These are phyloP conservation scores for Chytridiales sp. DNA, from an alignment of 371 early-diverging fungal genomes.

Conservation along the genomic window DNA sequence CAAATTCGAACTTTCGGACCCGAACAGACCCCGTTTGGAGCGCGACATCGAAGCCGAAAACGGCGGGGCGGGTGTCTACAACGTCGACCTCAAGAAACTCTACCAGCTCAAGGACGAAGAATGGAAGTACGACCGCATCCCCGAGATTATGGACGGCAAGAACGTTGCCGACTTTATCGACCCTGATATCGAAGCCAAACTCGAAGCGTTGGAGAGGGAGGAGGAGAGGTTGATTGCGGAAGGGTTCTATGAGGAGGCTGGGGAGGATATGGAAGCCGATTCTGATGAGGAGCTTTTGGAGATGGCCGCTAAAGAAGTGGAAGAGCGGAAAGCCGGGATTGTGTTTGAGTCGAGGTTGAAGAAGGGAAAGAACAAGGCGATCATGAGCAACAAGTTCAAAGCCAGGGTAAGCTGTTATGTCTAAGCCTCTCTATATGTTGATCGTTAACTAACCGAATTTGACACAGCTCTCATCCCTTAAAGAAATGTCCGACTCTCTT, in stretches of 20 bases:
- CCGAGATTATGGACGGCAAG: constrained; percentile 99
- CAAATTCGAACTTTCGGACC: constrained; percentile 80
- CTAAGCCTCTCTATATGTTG: constrained; percentile 8
- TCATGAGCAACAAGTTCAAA: constrained; percentile 54
- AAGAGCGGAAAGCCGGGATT: constrained; percentile 81
- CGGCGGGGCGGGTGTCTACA: constrained; percentile 97
- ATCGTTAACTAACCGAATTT: neutral
- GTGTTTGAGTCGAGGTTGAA: constrained; percentile 70
- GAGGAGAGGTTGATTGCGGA: constrained; percentile 90
- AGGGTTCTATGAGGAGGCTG: constrained; percentile 88
- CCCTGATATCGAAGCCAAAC: constrained; percentile 93
- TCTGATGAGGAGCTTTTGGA: constrained; percentile 73
- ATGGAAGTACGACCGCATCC: constrained; percentile 98
- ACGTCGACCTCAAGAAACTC: constrained; percentile 80
- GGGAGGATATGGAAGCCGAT: constrained; percentile 45
- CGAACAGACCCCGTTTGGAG: constrained; percentile 79
- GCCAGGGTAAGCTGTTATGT: constrained; percentile 27
- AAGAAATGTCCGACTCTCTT: constrained; percentile 63
- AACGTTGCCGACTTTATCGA: constrained; percentile 99
- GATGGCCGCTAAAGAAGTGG: constrained; percentile 77
- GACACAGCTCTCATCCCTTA: constrained; percentile 33
- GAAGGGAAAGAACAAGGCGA: constrained; percentile 67
- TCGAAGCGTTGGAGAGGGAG: constrained; percentile 95
- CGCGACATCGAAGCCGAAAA: constrained; percentile 85
- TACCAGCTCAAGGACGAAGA: constrained; percentile 84